Base-by-base conservation (phyloP, 352 stramenopile genomes). In the Globisporangium yorkense region DNA sequence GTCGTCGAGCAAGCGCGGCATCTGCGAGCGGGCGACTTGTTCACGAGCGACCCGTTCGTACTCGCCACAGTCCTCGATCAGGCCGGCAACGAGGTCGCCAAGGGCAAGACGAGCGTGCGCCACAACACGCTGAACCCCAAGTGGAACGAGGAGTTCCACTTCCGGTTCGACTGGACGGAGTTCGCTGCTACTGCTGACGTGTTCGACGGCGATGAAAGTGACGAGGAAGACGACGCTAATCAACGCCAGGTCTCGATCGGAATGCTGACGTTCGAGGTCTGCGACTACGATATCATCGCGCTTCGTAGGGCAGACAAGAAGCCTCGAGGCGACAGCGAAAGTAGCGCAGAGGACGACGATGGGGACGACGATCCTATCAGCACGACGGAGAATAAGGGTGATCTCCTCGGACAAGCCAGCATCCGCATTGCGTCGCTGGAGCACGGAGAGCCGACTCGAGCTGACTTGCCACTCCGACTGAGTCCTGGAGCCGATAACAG, bases 91-190 rank as follows among this genome's bases (percentile, higher is more conserved):
- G 51, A 82, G 3, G 61, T 82, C 10, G 67, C 61, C 5, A 75
- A 71, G 10, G 76, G 74, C 4, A 59, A 75, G 39, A 89, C 79
- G 6, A 76, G 68, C 29, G 77, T 89, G 21, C 67, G 71, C 3
- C 62, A 67, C 29, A 78, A 78, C 33, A 82, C 77, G 2, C 64
- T 72, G 10, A 82, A 84, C 12, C 82, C 82, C 1, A 75, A 71
- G 37, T 92, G 82, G 82, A 80, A 89, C 59, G 82, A 92, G 47
- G 77, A 88, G 60, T 92, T 92, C 49, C 56, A 62, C 29, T 69
- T 92, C 13, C 67, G 69, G 9, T 41, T 51, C 5, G 37, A 49
- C 10, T 65, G 59, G 59, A 4, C 21, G 7, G 45, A 51, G 45
- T 47, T 56, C 45, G 52, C 44, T 1, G 39, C 6, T 20, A 2